Percentiles rank a stretch among this genome's conserved stretches.
Conservation (phyloP, 192 early-diverging fungal genomes). For the Backusella tuberculispora region DNA sequence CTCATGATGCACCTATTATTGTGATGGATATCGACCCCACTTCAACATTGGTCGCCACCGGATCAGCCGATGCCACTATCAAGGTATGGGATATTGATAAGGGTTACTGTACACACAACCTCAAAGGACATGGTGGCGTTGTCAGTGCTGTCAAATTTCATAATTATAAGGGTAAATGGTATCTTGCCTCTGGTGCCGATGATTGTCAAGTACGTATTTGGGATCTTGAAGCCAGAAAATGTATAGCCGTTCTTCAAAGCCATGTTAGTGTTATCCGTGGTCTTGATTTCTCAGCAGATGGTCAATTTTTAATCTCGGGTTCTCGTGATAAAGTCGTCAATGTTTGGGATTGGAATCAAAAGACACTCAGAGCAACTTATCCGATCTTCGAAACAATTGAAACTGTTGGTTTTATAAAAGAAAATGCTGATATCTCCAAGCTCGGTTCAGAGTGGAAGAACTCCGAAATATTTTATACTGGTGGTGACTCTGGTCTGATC, state of each 20-base stretch:
- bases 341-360: conserved; percentile 79
- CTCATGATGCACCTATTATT: conserved; percentile 92
- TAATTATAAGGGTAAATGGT: conserved; percentile 55
- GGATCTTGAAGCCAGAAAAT: conserved; percentile 79
- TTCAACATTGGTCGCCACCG: conserved; percentile 93
- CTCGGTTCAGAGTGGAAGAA: conserved; percentile 38
- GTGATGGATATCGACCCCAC: conserved; percentile 90
- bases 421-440: conserved; percentile 42
- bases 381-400: conserved; percentile 91
- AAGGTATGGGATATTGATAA: conserved; percentile 95
- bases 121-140: conserved; percentile 91
- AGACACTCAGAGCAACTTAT: conserved; percentile 73
- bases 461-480: conserved; percentile 76
- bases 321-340: conserved; percentile 92
- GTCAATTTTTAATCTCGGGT: conserved; percentile 73
- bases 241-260: conserved; percentile 73
- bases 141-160: conserved; percentile 87
- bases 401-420: conserved; percentile 74
- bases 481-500: conserved; percentile 81
- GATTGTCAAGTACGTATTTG: conserved; percentile 91
- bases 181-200: conserved; percentile 88
- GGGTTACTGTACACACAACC: conserved; percentile 94
- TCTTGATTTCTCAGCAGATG: conserved; percentile 78
- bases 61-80: conserved; percentile 93
- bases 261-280: conserved; percentile 94